phyloP scores from a whole-genome alignment of 1,284 basidiomycete species.

The Cryptococcus amylolentus region DNA sequence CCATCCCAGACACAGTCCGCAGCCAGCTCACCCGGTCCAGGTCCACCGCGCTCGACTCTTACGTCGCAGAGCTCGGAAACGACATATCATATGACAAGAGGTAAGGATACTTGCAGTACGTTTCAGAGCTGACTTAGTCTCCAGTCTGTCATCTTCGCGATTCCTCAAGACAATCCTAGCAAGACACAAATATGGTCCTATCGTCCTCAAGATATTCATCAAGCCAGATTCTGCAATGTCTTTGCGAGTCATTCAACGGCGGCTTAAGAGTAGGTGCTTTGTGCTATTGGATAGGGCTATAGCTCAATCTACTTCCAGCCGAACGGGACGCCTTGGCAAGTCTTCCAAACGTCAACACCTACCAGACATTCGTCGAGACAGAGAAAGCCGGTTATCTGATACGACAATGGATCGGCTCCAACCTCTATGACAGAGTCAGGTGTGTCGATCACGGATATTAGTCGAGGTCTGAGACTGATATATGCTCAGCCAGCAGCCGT shows the following conservation, averaged over 20 bases:
- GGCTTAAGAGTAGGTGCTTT: constrained; percentile 61
- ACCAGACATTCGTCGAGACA: constrained; percentile 88
- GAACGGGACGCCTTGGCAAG: constrained; percentile 81
- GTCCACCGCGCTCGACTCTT: constrained; percentile 76
- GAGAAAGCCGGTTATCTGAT: constrained; percentile 95
- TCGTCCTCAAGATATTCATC: constrained; percentile 77
- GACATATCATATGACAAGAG: constrained; percentile 89
- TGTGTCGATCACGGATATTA: constrained; percentile 48
- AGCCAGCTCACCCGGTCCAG: constrained; percentile 17
- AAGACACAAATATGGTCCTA: constrained; percentile 64
- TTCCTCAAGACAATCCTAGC: constrained; percentile 90
- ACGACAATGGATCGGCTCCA: constrained; percentile 91
- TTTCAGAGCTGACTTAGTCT: too few relatives aligned
- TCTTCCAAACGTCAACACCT: constrained; percentile 83
- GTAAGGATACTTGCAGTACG: constrained; percentile 48
- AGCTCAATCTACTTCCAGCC: constrained; percentile 50
- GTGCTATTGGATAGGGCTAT: background rate
- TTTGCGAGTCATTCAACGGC: constrained; percentile 62
- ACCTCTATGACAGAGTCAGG: constrained; percentile 97
- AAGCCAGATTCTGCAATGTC: constrained; percentile 72
- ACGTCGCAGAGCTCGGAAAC: constrained; percentile 76
- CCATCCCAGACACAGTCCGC: background rate
- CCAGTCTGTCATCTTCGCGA: constrained; percentile 70
- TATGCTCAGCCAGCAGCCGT: constrained; percentile 94
- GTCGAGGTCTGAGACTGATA: background rate